Conservation (phyloP, 164 flowering plant genomes). For the Chimonanthus praecox region DNA sequence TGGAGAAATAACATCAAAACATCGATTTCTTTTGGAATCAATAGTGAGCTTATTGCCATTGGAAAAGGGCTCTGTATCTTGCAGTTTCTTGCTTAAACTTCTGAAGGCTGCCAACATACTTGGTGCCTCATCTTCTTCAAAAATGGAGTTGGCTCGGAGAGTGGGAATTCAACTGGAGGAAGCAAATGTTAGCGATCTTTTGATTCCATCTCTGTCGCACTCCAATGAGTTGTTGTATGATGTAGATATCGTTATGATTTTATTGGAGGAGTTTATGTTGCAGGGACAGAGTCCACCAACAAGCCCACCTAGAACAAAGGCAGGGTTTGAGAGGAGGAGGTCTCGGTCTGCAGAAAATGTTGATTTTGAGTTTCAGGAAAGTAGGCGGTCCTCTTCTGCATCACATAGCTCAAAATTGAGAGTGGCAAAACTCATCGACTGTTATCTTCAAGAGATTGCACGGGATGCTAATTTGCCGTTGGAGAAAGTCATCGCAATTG, state of each 20-base stretch:
- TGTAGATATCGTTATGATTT: slow-evolving; percentile 70
- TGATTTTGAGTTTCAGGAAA: slow-evolving; percentile 66
- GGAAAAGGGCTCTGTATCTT: slow-evolving; percentile 81
- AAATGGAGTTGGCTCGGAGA: slow-evolving; percentile 77
- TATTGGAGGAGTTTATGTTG: slow-evolving; percentile 78
- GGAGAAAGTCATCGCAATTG: slow-evolving; percentile 64
- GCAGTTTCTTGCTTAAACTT: slow-evolving; percentile 83
- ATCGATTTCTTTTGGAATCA: slow-evolving; percentile 89
- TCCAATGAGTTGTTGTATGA: slow-evolving; percentile 65
- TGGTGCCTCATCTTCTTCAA: slow-evolving; percentile 83
- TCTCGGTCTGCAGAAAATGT: slow-evolving; percentile 83
- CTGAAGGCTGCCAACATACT: slow-evolving; percentile 74
- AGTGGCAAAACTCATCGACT: slow-evolving; percentile 91
- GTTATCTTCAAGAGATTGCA: slow-evolving; percentile 76
- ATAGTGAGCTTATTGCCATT: slow-evolving; percentile 88
- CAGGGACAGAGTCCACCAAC: slow-evolving; percentile 89
- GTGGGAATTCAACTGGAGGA: slow-evolving; percentile 98
- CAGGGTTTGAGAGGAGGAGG: slow-evolving; percentile 43
- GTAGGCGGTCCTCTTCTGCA: slow-evolving; percentile 79
- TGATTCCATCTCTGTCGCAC: slow-evolving; percentile 53
- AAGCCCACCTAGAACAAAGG: slow-evolving; percentile 55
- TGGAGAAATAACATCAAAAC: slow-evolving; percentile 41
- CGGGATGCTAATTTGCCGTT: slow-evolving; percentile 64
- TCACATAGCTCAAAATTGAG: slow-evolving; percentile 79
- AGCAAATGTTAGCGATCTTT: slow-evolving; percentile 72